These are phyloP conservation scores for Solanum medicagineum DNA, from an alignment of 257 asterid genomes.

Conservation along the genomic window DNA sequence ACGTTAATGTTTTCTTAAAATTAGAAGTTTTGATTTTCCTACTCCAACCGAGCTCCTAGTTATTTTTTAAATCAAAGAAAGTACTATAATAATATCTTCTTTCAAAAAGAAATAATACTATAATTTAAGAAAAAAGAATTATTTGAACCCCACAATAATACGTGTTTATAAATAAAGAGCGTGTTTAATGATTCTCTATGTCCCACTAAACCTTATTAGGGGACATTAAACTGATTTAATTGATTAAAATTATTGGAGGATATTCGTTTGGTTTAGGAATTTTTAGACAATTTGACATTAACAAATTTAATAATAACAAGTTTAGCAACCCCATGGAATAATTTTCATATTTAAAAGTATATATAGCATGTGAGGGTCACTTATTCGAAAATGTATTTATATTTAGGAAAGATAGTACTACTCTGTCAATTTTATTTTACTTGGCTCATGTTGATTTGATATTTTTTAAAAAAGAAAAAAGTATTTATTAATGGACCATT, in stretches of 20 bases:
- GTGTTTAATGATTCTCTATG: neutral
- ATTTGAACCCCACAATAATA: neutral
- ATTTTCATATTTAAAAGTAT: neutral
- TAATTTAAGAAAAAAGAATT: neutral
- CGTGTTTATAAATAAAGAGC: neutral
- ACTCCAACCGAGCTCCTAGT: neutral
- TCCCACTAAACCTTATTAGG: neutral
- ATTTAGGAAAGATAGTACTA: neutral
- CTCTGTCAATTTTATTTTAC: neutral
- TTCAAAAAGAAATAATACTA: neutral
- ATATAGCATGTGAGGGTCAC: neutral
- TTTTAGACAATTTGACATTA: neutral
- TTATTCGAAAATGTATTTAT: neutral
- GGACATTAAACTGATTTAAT: neutral
- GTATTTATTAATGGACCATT: neutral
- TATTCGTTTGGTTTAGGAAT: neutral
- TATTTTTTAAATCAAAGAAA: neutral
- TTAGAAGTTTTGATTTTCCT: neutral
- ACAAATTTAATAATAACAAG: neutral
- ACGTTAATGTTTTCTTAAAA: neutral
- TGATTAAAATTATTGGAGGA: neutral
- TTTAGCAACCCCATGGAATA: neutral
- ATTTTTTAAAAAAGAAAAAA: neutral
- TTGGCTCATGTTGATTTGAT: neutral
- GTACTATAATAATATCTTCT: neutral